Evolutionary conservation across 2,329 filamentous ascomycete genomes (phyloP).

Genomic region (Metarhizium anisopliae): DNA sequence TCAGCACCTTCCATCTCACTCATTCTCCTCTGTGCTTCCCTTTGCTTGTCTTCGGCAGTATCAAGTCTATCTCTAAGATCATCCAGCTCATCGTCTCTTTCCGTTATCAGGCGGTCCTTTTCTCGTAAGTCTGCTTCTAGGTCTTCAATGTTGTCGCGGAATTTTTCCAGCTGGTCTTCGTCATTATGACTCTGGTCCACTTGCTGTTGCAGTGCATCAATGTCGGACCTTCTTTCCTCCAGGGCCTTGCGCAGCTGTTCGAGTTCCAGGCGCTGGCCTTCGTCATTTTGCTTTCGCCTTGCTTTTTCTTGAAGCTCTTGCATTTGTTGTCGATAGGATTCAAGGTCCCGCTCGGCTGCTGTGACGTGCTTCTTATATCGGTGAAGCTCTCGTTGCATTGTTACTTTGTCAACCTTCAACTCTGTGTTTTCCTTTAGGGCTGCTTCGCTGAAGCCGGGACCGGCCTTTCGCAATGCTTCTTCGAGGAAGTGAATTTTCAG

Average conservation of each 20-base stretch:
- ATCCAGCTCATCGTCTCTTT: constrained; percentile 68
- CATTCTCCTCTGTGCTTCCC: constrained; percentile 41
- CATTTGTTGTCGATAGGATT: constrained; percentile 73
- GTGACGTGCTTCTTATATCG: constrained; percentile 78
- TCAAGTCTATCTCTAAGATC: constrained; percentile 48
- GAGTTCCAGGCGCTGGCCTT: constrained; percentile 54
- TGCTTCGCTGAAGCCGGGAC: constrained; percentile 80
- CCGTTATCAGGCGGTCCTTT: constrained; percentile 63
- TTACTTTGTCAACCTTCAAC: constrained; percentile 85
- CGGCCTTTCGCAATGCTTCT: constrained; percentile 77
- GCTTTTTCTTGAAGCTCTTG: constrained; percentile 74
- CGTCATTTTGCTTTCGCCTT: constrained; percentile 65
- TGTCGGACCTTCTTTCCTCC: constrained; percentile 49
- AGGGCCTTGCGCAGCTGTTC: constrained; percentile 48
- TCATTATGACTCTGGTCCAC: constrained; percentile 48
- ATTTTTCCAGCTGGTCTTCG: constrained; percentile 51
- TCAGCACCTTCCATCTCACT: constrained; percentile 50
- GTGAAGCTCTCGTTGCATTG: constrained; percentile 79
- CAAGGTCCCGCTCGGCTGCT: constrained; percentile 77
- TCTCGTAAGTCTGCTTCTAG: constrained; percentile 67
- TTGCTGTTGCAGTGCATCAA: constrained; percentile 51
- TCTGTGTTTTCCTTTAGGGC: constrained; percentile 93
- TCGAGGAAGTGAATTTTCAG: constrained; percentile 96
- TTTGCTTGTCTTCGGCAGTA: constrained; percentile 49
- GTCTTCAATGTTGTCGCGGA: constrained; percentile 67